Evolutionary conservation across 495 filamentous ascomycete species (phyloP).

Genomic region (Hypoxylon intermedium): DNA sequence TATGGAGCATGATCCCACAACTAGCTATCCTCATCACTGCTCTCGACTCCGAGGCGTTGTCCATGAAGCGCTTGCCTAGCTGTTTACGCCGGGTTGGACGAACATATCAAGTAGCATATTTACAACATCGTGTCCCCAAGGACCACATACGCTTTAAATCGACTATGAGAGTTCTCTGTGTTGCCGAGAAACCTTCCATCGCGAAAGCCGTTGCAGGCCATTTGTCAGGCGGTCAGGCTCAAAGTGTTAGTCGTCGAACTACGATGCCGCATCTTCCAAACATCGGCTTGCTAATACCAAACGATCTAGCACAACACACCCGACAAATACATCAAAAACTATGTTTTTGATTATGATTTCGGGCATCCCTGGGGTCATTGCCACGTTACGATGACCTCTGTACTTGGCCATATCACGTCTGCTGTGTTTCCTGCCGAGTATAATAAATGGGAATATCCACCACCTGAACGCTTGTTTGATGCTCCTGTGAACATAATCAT

Average conservation of each 20-base stretch:
- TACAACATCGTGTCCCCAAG: background rate
- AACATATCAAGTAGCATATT: constrained; percentile 8
- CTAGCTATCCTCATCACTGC: background rate
- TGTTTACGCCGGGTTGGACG: constrained; percentile 14
- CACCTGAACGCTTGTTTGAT: constrained; percentile 81
- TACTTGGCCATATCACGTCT: constrained; percentile 81
- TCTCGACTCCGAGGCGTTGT: constrained; percentile 4
- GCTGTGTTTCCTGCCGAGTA: constrained; percentile 74
- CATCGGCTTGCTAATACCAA: constrained; percentile 12
- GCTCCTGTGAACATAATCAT: constrained; percentile 73
- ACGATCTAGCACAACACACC: constrained; percentile 58
- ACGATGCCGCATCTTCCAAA: background rate
- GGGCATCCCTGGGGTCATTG: constrained; percentile 79
- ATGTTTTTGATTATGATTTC: constrained; percentile 88
- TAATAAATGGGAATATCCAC: constrained; percentile 79
- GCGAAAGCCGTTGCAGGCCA: constrained; percentile 91
- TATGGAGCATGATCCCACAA: constrained; percentile 13
- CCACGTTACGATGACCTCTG: constrained; percentile 89
- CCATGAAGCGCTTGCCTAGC: constrained; percentile 18
- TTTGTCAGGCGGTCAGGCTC: constrained; percentile 75
- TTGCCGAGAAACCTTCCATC: constrained; percentile 97
- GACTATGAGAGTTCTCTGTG: constrained; percentile 76
- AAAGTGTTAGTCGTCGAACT: constrained; percentile 64
- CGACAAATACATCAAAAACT: constrained; percentile 89
- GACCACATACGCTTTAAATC: constrained; percentile 24